A percentile compares a stretch with the other conserved stretches of the same genome.
These are phyloP conservation scores for Paraglomus brasilianum DNA, from an alignment of 192 early-diverging fungal species.

Conservation along the genomic window DNA sequence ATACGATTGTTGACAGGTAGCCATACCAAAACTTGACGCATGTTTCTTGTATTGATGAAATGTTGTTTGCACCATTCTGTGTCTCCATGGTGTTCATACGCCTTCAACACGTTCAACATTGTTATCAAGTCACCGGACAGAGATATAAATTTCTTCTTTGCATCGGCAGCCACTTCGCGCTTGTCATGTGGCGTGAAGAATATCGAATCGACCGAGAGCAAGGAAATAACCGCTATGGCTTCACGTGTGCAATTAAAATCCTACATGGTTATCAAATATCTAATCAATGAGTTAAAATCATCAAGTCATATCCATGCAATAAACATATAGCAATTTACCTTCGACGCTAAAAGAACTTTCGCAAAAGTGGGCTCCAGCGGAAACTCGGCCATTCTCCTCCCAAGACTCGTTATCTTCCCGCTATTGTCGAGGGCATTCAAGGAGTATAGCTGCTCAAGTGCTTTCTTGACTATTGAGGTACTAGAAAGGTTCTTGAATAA, in stretches of 20 bases:
- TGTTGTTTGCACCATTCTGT: conserved; percentile 87
- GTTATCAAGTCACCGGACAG: conserved; percentile 95
- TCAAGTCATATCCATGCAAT: neutral
- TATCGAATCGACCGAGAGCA: conserved; percentile 90
- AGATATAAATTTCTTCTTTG: conserved; percentile 77
- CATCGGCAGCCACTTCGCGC: conserved; percentile 79
- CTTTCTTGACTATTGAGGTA: conserved; percentile 69
- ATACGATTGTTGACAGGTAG: neutral
- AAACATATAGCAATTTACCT: conserved; percentile 36
- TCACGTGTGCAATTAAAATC: conserved; percentile 79
- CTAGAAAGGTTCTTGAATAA: neutral
- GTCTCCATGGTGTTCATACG: conserved; percentile 79
- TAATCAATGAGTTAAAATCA: neutral
- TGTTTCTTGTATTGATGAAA: conserved; percentile 84
- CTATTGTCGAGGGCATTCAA: conserved; percentile 83
- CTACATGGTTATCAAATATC: conserved; percentile 35
- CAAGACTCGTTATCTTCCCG: conserved; percentile 77
- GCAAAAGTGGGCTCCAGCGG: conserved; percentile 89
- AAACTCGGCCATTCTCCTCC: conserved; percentile 84
- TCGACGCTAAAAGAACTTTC: conserved; percentile 87
- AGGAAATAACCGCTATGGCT: conserved; percentile 83
- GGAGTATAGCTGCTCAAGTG: conserved; percentile 86
- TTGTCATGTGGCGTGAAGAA: conserved; percentile 88
- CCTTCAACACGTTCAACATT: conserved; percentile 77
- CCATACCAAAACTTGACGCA: conserved; percentile 76